Base-by-base conservation (phyloP, 73 alveolate genomes). In the Paramecium biaurelia region DNA sequence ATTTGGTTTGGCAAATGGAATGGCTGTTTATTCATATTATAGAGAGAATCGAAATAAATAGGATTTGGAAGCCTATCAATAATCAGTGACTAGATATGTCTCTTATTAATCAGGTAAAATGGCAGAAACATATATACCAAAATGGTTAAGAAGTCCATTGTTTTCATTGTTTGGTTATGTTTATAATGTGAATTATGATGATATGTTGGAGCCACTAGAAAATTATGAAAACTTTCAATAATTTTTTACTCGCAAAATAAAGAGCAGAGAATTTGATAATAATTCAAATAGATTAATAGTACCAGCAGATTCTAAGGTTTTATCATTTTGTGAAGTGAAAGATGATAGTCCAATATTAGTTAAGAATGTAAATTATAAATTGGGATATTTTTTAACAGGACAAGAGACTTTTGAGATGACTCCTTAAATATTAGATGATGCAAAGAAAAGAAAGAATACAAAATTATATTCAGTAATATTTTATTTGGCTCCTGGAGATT, bases 401-500 rank as follows among this genome's bases (percentile, higher is more conserved):
- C 8, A 92, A 15, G 42, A 86, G 47, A 84, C 38, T 32, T 49
- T 63, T 47, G 57, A 92, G 15, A 43, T 76, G 43, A 85, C 89
- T 70, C 92, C 82, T 9, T 57, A 88, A 45, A 41, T 34, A 0
- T 58, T 93, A 47, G 89, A 92, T 30, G 58, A 92, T 15, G 79
- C 58, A 23, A 84, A 43, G 12, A 76, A 85, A 43, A 37, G 89
- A 32, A 21, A 70, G 38, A 43, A 84, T 42, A 86, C 93, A 15
- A 76, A 85, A 9, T 8, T 94, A 2, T 82, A 47, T 35, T 76
- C 72, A 47, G 92, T 92, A 7, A 85, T 92, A n/a, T 56, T 94
- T 41, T 94, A 94, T 56, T 67, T 94, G 45, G 87, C 92, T 57
- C 97, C 97, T 2, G 95, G 95, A n/a, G 97, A 94, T 45, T 94